Evolutionary conservation across 345 rosid genomes (phyloP), one percentile per base, ranked within the genome.

Genomic region (Euphorbia tirucalli): DNA sequence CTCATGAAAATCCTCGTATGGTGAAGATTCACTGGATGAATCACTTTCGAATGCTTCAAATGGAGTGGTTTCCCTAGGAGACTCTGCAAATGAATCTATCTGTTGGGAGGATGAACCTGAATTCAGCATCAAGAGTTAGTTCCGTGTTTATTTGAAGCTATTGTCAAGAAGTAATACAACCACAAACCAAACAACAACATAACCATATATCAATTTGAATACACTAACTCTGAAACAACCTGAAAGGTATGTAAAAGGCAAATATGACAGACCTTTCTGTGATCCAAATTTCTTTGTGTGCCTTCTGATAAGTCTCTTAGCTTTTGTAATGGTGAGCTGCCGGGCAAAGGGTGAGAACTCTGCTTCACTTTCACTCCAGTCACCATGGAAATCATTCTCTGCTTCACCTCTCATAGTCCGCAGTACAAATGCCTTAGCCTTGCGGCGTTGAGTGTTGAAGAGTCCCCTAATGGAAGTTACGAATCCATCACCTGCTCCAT

Each of bases 401-500:
- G 93, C 92, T 82, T 95, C 99, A 31, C 96, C 98, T 66, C 99
- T 85, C 97, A 95, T 95, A 11, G 98, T 89, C 71, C 98, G 85
- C 39, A 92, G 85, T 21, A 95, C 98, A 77, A 95, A 92, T 69
- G 91, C 95, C 79, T 79, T 90, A 44, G 99, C 99, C 82, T 88
- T 95, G 30, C 92, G 93, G 22, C 97, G 87, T 78, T 95, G 99
- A 32, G 92, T 95, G 70, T 84, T 92, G 76, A 95, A 95, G 50
- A 95, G 96, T 65, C 98, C 98, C 83, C 85, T 81, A 49, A 95
- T 78, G 58, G 97, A 92, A 66, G 94, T 95, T 28, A 92, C 98
- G 72, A 95, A 95, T 64, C 99, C 96, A 84, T 95, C 99, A 25
- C 99, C 99, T 58, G 98, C 99, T 82, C 97, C 98, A 73, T 95